These are phyloP conservation scores for Coemansia sp. DNA, from an alignment of 192 early-diverging fungal species.

Conservation along the genomic window DNA sequence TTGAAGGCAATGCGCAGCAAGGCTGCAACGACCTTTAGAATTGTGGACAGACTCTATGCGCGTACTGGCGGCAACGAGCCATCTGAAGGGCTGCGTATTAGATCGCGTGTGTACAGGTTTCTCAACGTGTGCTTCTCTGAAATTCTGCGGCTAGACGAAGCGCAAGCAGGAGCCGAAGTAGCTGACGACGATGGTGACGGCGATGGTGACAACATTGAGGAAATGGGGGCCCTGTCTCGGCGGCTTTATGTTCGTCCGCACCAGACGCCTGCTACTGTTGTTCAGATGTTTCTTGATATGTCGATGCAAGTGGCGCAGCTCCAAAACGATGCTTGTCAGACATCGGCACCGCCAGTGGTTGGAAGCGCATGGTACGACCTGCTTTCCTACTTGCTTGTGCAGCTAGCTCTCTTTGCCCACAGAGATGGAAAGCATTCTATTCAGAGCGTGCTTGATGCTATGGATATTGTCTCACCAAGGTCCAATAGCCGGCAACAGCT, in stretches of 20 bases:
- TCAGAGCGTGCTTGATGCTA: slow-evolving; percentile 15
- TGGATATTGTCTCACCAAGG: slow-evolving; percentile 24
- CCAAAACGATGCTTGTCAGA: slow-evolving; percentile 7
- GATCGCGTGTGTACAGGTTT: slow-evolving; percentile 26
- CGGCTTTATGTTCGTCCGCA: slow-evolving; percentile 42
- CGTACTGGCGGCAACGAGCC: slow-evolving; percentile 20
- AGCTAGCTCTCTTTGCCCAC: slow-evolving; percentile 27
- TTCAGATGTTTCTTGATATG: slow-evolving; percentile 37
- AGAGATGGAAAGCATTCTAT: slow-evolving; percentile 24
- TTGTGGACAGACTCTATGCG: slow-evolving; percentile 26
- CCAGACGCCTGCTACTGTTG: slow-evolving; percentile 10
- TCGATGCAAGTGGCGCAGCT: slow-evolving; percentile 34
- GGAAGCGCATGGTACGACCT: slow-evolving; percentile 30
- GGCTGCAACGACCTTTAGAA: slow-evolving; percentile 12
- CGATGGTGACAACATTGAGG: neutral
- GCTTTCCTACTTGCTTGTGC: slow-evolving; percentile 23
- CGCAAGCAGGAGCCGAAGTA: neutral
- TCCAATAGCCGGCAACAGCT: slow-evolving; percentile 9
- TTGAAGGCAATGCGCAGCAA: slow-evolving; percentile 22
- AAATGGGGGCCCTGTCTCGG: slow-evolving; percentile 3
- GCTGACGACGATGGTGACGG: neutral
- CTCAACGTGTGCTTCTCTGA: slow-evolving; percentile 28
- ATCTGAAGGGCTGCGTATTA: slow-evolving; percentile 18
- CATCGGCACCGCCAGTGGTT: slow-evolving; percentile 10
- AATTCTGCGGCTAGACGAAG: slow-evolving; percentile 5